These are phyloP conservation scores for Ogataea trehalophila DNA, from an alignment of 805 yeast species.

Conservation along the genomic window DNA sequence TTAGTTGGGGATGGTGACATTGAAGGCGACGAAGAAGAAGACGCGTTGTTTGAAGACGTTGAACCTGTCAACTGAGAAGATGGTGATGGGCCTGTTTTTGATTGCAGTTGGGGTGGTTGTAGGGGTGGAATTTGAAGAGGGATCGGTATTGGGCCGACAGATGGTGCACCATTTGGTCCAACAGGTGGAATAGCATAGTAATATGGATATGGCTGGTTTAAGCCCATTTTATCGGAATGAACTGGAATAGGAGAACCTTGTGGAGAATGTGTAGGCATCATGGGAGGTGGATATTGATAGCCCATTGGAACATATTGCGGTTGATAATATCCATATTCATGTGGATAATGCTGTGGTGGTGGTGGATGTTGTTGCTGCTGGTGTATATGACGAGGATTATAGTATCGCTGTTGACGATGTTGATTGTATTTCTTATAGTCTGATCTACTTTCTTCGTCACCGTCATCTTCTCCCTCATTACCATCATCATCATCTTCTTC, in stretches of 20 bases:
- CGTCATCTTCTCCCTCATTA: conserved; percentile 16
- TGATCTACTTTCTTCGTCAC: neutral
- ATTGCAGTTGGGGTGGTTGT: conserved; percentile 20
- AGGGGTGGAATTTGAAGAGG: conserved; percentile 1
- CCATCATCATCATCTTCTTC: conserved; percentile 23
- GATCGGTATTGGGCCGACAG: conserved; percentile 5
- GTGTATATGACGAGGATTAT: neutral
- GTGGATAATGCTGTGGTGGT: neutral
- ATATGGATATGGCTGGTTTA: conserved; percentile 7
- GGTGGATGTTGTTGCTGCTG: conserved; percentile 1
- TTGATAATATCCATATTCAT: neutral
- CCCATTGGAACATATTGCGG: neutral
- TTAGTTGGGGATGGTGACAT: no score
- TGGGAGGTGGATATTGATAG: conserved; percentile 5
- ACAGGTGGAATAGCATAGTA: conserved; percentile 7
- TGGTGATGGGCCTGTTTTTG: conserved; percentile 1
- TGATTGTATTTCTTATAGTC: neutral
- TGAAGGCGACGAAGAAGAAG: no score
- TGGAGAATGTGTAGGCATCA: conserved; percentile 3
- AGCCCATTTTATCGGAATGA: neutral
- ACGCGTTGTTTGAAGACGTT: no score
- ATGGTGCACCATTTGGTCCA: conserved; percentile 20
- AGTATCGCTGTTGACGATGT: neutral
- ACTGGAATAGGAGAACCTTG: conserved; percentile 1
- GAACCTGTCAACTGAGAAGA: neutral